Evolutionary conservation across 176 grass and related monocot genomes (phyloP), one percentile per base, ranked within the genome.

Genomic region (Cenchrus americanus): DNA sequence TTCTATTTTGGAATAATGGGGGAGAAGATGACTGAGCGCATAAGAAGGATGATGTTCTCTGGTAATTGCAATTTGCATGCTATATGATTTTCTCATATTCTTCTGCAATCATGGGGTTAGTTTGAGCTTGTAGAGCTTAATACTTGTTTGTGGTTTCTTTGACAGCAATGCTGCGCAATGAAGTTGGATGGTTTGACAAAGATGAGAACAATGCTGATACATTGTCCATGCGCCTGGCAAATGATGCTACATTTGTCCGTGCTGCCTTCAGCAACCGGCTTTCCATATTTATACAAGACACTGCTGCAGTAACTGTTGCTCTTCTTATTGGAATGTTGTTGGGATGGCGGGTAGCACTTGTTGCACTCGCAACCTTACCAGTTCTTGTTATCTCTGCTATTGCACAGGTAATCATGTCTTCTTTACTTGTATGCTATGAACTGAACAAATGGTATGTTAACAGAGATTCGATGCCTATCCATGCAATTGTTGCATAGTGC

Each of bases 1-100:
- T 99, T 99, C 66, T 99, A 99, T 96, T 99, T 99, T 90, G 96
- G 96, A 87, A 99, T 99, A 68, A 99, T 99, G 96, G 96, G 96
- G 64, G 96, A 99, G 88, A 99, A 99, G 76, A 99, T 99, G 96
- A 99, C 96, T 19, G 96, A 99, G 80, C 96, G 96, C 19, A 92
- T 96, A 80, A 96, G 96, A 87, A 92, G 96, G 85, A 99, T 99
- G 96, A 99, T 99, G 96, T 99, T 99, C 85, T 99, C 96, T 62
- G 96, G 96, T 99, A 92, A 83, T 84, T 89, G 23, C 49, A 14
- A 47, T 65, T 46, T 75, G 51, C 62, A 66, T 77, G 21, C 79
- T 70, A 61, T 63, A 83, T 10, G 6, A 26, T 81, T 47, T 54
- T 84, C 21, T 85, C 40, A 22, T 47, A 43, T 82, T 69, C 23